Evolutionary conservation across 2,329 filamentous ascomycete species (phyloP), one percentile per base, ranked within the genome.

Genomic region (Nannizziopsis arthrosporioides): DNA sequence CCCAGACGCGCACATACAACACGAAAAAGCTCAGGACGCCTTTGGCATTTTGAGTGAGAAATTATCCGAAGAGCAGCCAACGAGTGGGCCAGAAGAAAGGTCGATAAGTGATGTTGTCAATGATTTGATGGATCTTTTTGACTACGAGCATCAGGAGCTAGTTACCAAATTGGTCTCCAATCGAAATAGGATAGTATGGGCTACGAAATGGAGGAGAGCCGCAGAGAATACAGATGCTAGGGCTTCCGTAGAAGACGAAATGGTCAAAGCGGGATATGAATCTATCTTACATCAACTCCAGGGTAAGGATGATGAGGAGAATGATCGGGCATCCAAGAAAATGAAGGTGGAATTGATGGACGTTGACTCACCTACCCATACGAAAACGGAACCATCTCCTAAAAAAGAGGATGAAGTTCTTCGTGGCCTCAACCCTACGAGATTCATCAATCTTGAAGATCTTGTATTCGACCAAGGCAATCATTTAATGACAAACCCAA

Each of bases 401-500:
- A 75, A 75, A 41, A 64, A 71, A 17, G 66, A 70, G 22, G 84
- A 87, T 42, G 82, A 81, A 44, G 77, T 78, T 45, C 71, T 94
- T 30, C 86, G 89, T 47, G 88, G 87, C 11, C 73, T 98, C 34
- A 85, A 92, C 59, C 92, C 93, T 2, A 82, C 82, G 56, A 86
- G 85, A 61, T 71, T 87, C 39, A 87, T 98, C 63, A 96, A 96
- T 62, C 73, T 98, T 44, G 90, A 98, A 50, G 96, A 96, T 59
- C 78, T 98, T 31, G 78, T 95, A 35, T 98, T 98, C 62, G 92
- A 96, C 57, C 90, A 96, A 67, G 92, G 92, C 46, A 98, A 96
- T 60, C 92, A 98, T 71, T 75, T 98, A 38, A 98, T 96, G 90
- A 96, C 92, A n/a, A 98, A 98, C 59, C 85, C 88, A 5, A 95